phyloP scores from a whole-genome alignment of 2,329 filamentous ascomycete genomes.

The Septoria petroselini region DNA sequence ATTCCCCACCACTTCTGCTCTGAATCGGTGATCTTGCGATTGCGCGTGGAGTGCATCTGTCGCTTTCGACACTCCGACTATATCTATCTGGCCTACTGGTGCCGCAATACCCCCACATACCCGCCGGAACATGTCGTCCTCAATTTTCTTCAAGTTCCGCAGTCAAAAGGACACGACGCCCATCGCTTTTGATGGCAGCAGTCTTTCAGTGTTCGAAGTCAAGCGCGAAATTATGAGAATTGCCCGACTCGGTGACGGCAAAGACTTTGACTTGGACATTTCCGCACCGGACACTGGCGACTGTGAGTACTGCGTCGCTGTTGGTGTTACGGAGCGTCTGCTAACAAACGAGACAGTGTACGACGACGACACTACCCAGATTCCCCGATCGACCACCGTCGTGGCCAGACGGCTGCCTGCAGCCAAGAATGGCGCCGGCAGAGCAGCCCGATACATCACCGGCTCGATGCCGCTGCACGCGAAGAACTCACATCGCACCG shows the following conservation, averaged over 20 bases:
- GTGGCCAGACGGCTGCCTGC: slow-evolving; percentile 84
- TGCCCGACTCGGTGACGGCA: slow-evolving; percentile 89
- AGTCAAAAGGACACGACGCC: slow-evolving; percentile 93
- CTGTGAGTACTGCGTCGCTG: slow-evolving; percentile 56
- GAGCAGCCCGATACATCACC: slow-evolving; percentile 90
- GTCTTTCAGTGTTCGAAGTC: slow-evolving; percentile 96
- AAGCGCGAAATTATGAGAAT: slow-evolving; percentile 98
- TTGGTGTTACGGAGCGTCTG: slow-evolving; percentile 7
- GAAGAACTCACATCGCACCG: slow-evolving; percentile 71
- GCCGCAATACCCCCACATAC: slow-evolving; percentile 11
- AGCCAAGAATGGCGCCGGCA: slow-evolving; percentile 77
- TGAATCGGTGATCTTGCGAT: slow-evolving; percentile 18
- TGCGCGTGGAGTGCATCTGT: slow-evolving; percentile 18
- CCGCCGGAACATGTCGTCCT: slow-evolving; percentile 73
- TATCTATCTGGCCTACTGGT: slow-evolving; percentile 10
- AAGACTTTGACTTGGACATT: slow-evolving; percentile 92
- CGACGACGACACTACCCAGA: slow-evolving; percentile 96
- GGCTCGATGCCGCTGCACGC: slow-evolving; percentile 91
- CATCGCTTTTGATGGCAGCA: slow-evolving; percentile 95
- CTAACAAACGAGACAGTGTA: slow-evolving; percentile 63
- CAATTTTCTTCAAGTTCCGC: slow-evolving; percentile 99
- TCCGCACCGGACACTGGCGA: slow-evolving; percentile 89
- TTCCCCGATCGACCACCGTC: slow-evolving; percentile 90
- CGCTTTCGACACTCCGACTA: slow-evolving; percentile 11
- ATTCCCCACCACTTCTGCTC: slow-evolving; percentile 18